A percentile compares a stretch with the other conserved stretches of the same genome.
Conservation (phyloP, 2,329 filamentous ascomycete genomes). For the Paraphaeosphaeria minitans region DNA sequence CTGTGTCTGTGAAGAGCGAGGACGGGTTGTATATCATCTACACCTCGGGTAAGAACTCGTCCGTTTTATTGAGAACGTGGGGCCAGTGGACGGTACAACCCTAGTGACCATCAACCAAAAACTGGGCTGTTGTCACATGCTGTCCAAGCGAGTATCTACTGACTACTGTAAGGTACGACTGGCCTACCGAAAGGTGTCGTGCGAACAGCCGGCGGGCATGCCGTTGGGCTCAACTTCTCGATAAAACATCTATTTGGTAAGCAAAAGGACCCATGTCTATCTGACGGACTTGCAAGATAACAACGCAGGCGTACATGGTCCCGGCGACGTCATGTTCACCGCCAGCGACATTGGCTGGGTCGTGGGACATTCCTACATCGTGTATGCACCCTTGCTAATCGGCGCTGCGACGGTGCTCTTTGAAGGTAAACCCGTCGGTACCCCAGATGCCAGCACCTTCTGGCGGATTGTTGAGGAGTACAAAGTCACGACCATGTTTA, state of each 20-base stretch:
- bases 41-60: slow-evolving; percentile 64
- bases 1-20: slow-evolving; percentile 77
- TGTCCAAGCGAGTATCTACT: not conserved
- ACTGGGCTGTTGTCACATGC: not conserved
- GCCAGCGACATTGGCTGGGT: slow-evolving; percentile 93
- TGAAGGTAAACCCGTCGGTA: slow-evolving; percentile 92
- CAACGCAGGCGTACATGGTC: slow-evolving; percentile 66
- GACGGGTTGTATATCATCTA: slow-evolving; percentile 92
- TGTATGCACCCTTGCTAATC: slow-evolving; percentile 84
- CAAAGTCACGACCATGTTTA: slow-evolving; percentile 78
- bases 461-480: slow-evolving; percentile 87
- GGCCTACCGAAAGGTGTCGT: slow-evolving; percentile 83
- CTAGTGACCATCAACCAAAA: not conserved
- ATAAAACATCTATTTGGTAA: slow-evolving; percentile 78
- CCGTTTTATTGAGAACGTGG: not conserved
- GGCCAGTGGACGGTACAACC: not conserved
- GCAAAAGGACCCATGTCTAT: not conserved
- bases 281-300: not conserved
- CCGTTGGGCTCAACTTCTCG: slow-evolving; percentile 80
- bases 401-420: slow-evolving; percentile 87
- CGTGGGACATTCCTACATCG: slow-evolving; percentile 75
- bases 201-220: slow-evolving; percentile 82
- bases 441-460: slow-evolving; percentile 83
- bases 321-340: slow-evolving; percentile 80
- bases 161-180: slow-evolving; percentile 63